Evolutionary conservation across 805 yeast genomes (phyloP).

Genomic region (Candida sanyiensis): DNA sequence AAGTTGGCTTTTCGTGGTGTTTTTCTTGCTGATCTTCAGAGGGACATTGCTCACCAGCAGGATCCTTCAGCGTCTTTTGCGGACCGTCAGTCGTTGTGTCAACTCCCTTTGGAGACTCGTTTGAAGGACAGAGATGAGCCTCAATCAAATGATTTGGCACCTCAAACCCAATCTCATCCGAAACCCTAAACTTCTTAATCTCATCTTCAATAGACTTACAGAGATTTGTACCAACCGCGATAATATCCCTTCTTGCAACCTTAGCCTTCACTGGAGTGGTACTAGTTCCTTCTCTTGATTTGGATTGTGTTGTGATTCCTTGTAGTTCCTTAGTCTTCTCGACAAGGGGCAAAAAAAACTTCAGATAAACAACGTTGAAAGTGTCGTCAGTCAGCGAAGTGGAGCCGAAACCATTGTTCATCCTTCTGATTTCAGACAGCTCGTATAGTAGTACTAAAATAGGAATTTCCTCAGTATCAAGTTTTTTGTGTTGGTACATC

Average conservation of each 20-base stretch:
- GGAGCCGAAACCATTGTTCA: slow-evolving; percentile 78
- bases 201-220: slow-evolving; percentile 17
- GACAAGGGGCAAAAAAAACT: slow-evolving; percentile 31
- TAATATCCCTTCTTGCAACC: slow-evolving; percentile 45
- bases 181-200: slow-evolving; percentile 10
- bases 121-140: background rate
- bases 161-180: slow-evolving; percentile 12
- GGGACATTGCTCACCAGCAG: no score
- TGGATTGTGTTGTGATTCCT: background rate
- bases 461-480: slow-evolving; percentile 34
- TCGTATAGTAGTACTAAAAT: slow-evolving; percentile 43
- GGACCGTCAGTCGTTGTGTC: no score
- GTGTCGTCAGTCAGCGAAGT: slow-evolving; percentile 73
- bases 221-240: slow-evolving; percentile 28
- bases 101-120: no score
- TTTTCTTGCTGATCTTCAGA: no score
- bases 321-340: slow-evolving; percentile 3
- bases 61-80: no score
- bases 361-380: slow-evolving; percentile 53
- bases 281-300: background rate
- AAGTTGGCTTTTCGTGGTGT: no score
- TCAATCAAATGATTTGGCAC: slow-evolving; percentile 13
- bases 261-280: slow-evolving; percentile 30
- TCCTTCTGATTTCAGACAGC: slow-evolving; percentile 54
- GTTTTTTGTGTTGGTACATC: slow-evolving; percentile 25